These are phyloP conservation scores for Lunularia cruciata DNA, from an alignment of 225 moss, liverwort and hornwort species.

Conservation along the genomic window DNA sequence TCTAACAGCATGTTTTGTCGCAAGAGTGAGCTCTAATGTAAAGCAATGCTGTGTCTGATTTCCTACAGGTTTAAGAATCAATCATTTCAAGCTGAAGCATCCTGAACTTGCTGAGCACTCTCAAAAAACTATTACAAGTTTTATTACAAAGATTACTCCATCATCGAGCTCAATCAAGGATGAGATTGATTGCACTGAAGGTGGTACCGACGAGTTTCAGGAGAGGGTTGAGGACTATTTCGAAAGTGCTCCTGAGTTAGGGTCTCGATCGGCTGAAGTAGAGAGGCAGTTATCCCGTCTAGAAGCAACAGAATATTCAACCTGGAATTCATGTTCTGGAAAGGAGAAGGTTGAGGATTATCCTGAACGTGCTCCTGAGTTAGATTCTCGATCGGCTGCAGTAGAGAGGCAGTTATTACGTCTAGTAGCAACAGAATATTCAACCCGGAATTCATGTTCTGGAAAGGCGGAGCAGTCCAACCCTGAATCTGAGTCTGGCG, in stretches of 20 bases:
- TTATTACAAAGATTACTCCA: slow-evolving; percentile 18
- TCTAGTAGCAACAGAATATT: neutral
- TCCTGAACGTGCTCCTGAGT: neutral
- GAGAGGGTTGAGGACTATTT: neutral
- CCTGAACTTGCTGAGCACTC: slow-evolving; percentile 23
- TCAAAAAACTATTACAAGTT: slow-evolving; percentile 45
- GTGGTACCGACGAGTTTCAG: neutral
- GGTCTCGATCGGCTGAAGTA: neutral
- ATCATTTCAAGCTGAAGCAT: slow-evolving; percentile 43
- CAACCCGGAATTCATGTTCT: neutral
- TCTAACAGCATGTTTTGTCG: too few species aligned
- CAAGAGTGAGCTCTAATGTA: neutral
- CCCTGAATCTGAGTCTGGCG: neutral
- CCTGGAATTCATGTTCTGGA: neutral
- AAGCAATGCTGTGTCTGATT: too few species aligned
- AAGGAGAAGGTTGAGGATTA: neutral
- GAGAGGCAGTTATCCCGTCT: neutral
- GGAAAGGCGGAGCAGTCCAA: neutral
- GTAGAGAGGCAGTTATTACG: neutral
- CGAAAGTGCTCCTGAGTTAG: neutral
- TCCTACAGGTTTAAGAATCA: slow-evolving; percentile 45
- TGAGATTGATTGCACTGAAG: slow-evolving; percentile 6
- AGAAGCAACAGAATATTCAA: neutral
- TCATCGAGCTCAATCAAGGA: neutral
- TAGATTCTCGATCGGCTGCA: neutral